These are phyloP conservation scores for Aristolochia californica DNA, from an alignment of 164 flowering plant genomes.

Conservation along the genomic window DNA sequence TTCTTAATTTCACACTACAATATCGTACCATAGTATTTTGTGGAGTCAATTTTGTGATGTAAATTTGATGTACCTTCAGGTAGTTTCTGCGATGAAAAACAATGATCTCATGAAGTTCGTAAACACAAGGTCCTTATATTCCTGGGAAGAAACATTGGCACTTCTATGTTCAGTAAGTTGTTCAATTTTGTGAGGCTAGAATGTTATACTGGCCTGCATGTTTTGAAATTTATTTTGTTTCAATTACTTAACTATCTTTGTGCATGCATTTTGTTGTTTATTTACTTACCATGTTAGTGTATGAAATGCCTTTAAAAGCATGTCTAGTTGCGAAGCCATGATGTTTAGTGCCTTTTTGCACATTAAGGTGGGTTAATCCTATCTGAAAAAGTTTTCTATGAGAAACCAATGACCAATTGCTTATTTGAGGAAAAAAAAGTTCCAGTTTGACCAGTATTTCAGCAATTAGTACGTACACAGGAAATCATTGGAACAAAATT, in stretches of 20 bases:
- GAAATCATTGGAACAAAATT: no score
- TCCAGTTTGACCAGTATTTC: no score
- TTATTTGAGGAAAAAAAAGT: no score
- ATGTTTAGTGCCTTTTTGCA: no score
- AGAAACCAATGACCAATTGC: no score
- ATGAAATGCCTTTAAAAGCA: not conserved
- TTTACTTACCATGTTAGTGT: not conserved
- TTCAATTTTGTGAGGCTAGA: not conserved
- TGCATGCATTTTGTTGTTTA: not conserved
- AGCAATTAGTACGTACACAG: no score
- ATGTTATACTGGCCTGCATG: not conserved
- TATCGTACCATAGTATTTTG: not conserved
- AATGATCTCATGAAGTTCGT: conserved; percentile 88
- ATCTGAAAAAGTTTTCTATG: no score
- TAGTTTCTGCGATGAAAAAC: conserved; percentile 77
- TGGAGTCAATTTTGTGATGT: not conserved
- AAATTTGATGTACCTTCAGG: conserved; percentile 23
- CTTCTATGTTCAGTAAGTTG: conserved; percentile 90
- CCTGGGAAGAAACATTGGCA: conserved; percentile 94
- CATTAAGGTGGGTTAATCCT: no score
- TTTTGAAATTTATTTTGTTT: no score
- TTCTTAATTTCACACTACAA: not conserved
- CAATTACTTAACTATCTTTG: no score
- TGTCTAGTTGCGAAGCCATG: no score
- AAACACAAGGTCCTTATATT: conserved; percentile 65